Evolutionary conservation across 2,329 filamentous ascomycete genomes (phyloP).

Genomic region (Trichoderma atroviride): DNA sequence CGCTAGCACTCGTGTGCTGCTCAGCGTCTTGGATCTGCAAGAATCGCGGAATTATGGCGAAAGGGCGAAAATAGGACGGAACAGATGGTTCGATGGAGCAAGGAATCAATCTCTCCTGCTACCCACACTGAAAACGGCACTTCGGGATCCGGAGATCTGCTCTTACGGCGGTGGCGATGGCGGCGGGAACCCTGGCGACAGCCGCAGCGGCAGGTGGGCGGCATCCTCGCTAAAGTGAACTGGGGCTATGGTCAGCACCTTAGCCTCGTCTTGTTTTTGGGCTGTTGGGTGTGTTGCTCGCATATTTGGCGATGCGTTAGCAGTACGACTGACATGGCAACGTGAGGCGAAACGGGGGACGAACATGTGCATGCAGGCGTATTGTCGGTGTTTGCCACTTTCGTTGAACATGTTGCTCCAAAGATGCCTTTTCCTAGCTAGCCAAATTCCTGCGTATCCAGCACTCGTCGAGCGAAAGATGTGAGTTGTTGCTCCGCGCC

Average conservation of each 20-base stretch:
- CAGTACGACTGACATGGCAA: not conserved
- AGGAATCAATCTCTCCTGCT: not conserved
- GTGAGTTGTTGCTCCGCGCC: not conserved
- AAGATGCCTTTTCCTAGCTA: not conserved
- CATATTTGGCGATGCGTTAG: not conserved
- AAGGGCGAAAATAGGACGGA: not conserved
- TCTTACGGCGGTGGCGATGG: not conserved
- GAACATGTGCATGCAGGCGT: not conserved
- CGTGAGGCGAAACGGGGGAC: not conserved
- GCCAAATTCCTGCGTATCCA: not conserved
- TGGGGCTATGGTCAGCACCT: slow-evolving; percentile 1
- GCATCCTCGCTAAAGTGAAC: not conserved
- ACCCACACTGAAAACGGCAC: slow-evolving; percentile 4
- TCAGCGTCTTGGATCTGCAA: not conserved
- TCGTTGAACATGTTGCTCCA: not conserved
- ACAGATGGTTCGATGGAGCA: not conserved
- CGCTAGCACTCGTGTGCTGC: not conserved
- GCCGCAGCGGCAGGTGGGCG: not conserved
- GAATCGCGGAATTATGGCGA: not conserved
- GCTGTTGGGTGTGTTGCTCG: not conserved
- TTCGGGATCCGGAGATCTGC: slow-evolving; percentile 14
- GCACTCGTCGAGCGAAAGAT: not conserved
- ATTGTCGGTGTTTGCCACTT: not conserved
- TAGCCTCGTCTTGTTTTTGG: not conserved
- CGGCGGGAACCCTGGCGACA: not conserved